These are phyloP conservation scores for Coleophoma cylindrospora DNA, from an alignment of 2,329 filamentous ascomycete genomes.

Conservation along the genomic window DNA sequence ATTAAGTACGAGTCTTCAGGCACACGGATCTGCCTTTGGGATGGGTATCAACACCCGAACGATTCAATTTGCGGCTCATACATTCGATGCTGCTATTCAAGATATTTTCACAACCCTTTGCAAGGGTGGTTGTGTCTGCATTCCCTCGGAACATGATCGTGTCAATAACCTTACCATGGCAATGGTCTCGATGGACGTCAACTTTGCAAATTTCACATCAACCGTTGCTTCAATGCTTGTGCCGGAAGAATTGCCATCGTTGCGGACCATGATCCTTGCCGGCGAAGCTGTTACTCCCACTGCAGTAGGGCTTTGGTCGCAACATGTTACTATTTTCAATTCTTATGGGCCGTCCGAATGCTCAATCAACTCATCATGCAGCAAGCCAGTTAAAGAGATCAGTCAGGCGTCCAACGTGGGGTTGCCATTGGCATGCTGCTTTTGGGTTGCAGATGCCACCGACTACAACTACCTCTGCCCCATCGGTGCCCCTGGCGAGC, in stretches of 20 bases:
- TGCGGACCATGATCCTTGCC: conserved; percentile 9
- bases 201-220: conserved; percentile 10
- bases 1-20: conserved; percentile 3
- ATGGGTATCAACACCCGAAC: conserved; percentile 6
- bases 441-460: conserved; percentile 10
- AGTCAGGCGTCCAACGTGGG: conserved; percentile 5
- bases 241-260: conserved; percentile 8
- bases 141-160: conserved; percentile 12
- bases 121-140: conserved; percentile 10
- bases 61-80: conserved; percentile 11
- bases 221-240: conserved; percentile 10
- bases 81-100: conserved; percentile 7
- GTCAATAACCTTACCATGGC: conserved; percentile 8
- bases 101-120: conserved; percentile 13
- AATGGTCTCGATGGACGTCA: conserved; percentile 8
- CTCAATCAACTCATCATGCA: conserved; percentile 5
- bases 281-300: conserved; percentile 11
- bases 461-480: conserved; percentile 9
- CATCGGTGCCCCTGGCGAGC: conserved; percentile 13
- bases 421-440: conserved; percentile 5
- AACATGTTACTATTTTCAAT: conserved; percentile 5
- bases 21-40: conserved; percentile 3
- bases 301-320: conserved; percentile 7
- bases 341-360: conserved; percentile 14
- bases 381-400: conserved; percentile 1